A percentile compares a stretch with the other conserved stretches of the same genome.
Conservation (phyloP, 208 protist genomes). For the Naegleria gruberi region DNA sequence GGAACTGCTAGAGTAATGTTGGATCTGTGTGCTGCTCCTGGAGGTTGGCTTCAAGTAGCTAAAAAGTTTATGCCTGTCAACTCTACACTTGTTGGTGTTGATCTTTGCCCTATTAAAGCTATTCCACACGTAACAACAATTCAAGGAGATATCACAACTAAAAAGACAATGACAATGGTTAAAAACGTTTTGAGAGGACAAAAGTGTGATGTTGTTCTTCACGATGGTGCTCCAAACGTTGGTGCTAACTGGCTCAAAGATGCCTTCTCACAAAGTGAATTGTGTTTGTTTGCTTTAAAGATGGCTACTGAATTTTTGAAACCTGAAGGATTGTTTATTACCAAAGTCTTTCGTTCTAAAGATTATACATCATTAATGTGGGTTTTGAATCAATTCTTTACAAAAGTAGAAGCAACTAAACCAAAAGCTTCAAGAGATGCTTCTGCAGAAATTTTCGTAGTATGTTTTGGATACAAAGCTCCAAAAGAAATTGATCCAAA, state of each 20-base stretch:
- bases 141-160: slow-evolving; percentile 95
- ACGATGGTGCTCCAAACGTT: slow-evolving; percentile 99
- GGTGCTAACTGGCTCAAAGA: slow-evolving; percentile 95
- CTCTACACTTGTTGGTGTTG: slow-evolving; percentile 90
- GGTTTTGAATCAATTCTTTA: slow-evolving; percentile 96
- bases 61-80: slow-evolving; percentile 91
- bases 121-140: slow-evolving; percentile 91
- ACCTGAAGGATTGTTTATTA: slow-evolving; percentile 88
- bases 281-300: slow-evolving; percentile 85
- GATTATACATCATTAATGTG: slow-evolving; percentile 96
- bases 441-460: slow-evolving; percentile 98
- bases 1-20: slow-evolving; percentile 67
- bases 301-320: slow-evolving; percentile 89
- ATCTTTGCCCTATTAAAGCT: slow-evolving; percentile 94
- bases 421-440: slow-evolving; percentile 90
- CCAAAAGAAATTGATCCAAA: slow-evolving; percentile 89
- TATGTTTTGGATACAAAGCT: slow-evolving; percentile 89
- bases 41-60: slow-evolving; percentile 86
- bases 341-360: slow-evolving; percentile 98
- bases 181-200: slow-evolving; percentile 82
- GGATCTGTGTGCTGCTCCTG: slow-evolving; percentile 95
- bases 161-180: slow-evolving; percentile 85
- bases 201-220: slow-evolving; percentile 86
- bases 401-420: slow-evolving; percentile 96
- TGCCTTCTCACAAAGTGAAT: slow-evolving; percentile 91